These are phyloP conservation scores for Agaricus sinodeliciosus DNA, from an alignment of 768 basidiomycete genomes.

Conservation along the genomic window DNA sequence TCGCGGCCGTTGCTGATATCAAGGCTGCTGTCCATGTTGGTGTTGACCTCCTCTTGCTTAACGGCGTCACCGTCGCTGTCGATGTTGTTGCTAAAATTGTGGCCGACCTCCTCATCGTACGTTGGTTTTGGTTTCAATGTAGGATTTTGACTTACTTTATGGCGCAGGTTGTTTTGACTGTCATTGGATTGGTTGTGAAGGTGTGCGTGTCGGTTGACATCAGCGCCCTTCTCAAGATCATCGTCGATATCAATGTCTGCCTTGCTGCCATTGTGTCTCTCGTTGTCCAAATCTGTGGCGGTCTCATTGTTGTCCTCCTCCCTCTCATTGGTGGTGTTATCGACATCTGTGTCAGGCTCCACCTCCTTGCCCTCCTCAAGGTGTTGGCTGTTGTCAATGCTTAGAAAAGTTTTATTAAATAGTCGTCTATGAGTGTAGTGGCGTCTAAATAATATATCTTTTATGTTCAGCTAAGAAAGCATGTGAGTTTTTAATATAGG, in stretches of 20 bases:
- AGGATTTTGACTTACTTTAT: not conserved
- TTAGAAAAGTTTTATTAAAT: no score
- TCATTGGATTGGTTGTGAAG: not conserved
- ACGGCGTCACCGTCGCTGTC: slow-evolving; percentile 11
- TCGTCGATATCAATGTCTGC: slow-evolving; percentile 5
- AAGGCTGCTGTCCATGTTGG: slow-evolving; percentile 11
- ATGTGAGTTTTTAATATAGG: no score
- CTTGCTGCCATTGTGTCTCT: slow-evolving; percentile 9
- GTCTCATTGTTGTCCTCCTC: not conserved
- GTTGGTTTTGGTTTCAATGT: slow-evolving; percentile 6
- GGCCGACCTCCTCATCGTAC: slow-evolving; percentile 6
- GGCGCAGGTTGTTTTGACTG: not conserved
- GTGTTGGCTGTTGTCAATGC: not conserved
- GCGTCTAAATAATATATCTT: no score
- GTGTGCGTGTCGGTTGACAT: slow-evolving; percentile 2
- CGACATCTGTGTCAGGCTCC: not conserved
- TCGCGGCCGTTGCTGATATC: slow-evolving; percentile 7
- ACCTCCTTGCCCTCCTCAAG: not conserved
- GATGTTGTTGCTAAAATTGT: slow-evolving; percentile 10
- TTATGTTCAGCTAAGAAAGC: no score
- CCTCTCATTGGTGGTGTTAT: not conserved
- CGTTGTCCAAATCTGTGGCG: not conserved
- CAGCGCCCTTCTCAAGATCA: slow-evolving; percentile 7
- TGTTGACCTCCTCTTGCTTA: slow-evolving; percentile 6
- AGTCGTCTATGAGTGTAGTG: no score